phyloP scores from a whole-genome alignment of 2,329 filamentous ascomycete genomes.

The Colletotrichum lupini region DNA sequence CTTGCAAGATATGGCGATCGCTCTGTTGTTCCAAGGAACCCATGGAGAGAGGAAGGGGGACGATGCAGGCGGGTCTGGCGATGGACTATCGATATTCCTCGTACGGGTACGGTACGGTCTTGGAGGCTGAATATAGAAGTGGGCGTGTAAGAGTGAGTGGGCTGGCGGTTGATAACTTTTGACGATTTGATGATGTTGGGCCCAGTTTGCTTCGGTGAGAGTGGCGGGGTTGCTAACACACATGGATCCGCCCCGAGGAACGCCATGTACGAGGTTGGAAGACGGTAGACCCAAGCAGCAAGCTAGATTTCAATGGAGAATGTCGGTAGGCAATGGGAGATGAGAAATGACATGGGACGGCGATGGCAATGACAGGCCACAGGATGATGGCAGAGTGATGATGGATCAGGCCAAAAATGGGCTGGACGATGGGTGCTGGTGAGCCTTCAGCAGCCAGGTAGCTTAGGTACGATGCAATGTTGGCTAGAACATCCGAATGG shows the following conservation, averaged over 20 bases:
- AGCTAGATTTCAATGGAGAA: not conserved
- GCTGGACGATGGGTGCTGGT: not conserved
- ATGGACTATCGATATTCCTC: no score
- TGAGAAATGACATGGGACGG: no score
- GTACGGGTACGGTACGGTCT: not conserved
- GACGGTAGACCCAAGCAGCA: not conserved
- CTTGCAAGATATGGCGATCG: no score
- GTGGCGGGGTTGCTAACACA: slow-evolving; percentile 4
- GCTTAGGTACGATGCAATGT: not conserved
- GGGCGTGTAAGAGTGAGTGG: not conserved
- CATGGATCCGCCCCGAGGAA: not conserved
- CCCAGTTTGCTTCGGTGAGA: slow-evolving; percentile 17
- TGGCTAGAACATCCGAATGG: not conserved
- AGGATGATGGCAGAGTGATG: not conserved
- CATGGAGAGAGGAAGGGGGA: no score
- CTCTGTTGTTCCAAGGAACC: no score
- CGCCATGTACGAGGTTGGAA: not conserved
- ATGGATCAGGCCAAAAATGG: not conserved
- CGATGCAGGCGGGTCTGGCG: not conserved
- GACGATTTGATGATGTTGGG: not conserved
- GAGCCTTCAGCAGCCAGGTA: no score
- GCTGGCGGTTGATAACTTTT: not conserved
- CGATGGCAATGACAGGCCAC: no score
- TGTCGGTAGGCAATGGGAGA: no score
- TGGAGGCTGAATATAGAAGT: not conserved